Base-by-base conservation (phyloP, 1,284 basidiomycete genomes). In the Cystobasidiaceae sp. region DNA sequence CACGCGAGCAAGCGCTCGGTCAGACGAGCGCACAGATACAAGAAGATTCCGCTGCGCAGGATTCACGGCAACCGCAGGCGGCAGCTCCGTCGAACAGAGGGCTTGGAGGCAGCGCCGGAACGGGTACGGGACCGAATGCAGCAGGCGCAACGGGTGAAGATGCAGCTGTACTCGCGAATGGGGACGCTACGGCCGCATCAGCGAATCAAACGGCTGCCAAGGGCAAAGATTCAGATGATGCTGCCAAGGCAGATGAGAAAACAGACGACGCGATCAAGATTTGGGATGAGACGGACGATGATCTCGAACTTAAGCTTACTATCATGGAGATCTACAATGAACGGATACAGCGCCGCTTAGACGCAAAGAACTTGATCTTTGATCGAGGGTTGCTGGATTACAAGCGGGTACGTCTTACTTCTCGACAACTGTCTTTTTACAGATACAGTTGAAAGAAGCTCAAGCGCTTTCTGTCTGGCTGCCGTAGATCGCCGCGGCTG, bases 241-340 rank as follows among this genome's bases (percentile, higher is more conserved):
- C 79, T 61, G 74, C 77, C 21, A 66, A 55, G n/a, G 25, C 28
- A 41, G 79, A 78, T 58, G 79, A 76, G 4, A 85, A 88, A 58
- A 48, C 43, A 43, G 65, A 70, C 19, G 86, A 88, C 73, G 32
- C 43, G 17, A 34, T 64, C 7, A 81, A 81, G 30, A 57, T 70
- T 9, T 75, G 74, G 71, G 93, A 97, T 77, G 93, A 91, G 33
- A 81, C 84, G 28, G 88, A 91, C 25, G 67, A 68, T 45, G 94
- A 94, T 34, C 79, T 97, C n/a, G 81, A 85, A 28, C 87, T 97
- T 79, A 98, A 98, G 80, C 79, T 97, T 33, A 85, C 89, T 0
- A 77, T 97, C 63, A 79, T 97, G 69, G 89, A 96, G 75, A 93
- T 93, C 80, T 98, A 97, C 79, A 86, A 86, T 72, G 90, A 92